Base-by-base conservation (phyloP, 2,329 filamentous ascomycete genomes). In the Apiospora aurea region DNA sequence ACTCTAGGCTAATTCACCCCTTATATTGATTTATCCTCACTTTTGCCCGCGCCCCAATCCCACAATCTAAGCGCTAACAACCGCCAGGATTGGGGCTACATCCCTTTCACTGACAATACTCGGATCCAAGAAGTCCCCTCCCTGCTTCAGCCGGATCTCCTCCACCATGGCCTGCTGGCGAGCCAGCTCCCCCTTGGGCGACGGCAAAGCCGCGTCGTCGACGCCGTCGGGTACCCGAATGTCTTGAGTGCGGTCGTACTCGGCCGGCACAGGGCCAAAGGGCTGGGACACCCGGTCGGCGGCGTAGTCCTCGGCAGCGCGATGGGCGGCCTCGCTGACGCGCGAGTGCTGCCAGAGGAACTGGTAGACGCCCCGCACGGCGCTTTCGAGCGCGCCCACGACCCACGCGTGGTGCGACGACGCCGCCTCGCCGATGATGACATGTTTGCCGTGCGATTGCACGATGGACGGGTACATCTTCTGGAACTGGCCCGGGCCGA, bases 331-430 rank as follows among this genome's bases (percentile, higher is more conserved):
- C 53, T 34, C 7, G 53, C 53, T 61, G 53, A 11, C 53, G 29
- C 29, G 1, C 29, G 53, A 34, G 53, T 61, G 53, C 53, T 38
- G 53, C 16, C 8, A 61, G 53, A 61, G 53, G 53, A 61, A 61
- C 53, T 61, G 29, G 26, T 67, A 71, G 14, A 64, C 57, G n/a
- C 49, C 70, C 24, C 70, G 57, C 24, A 75, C 71, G 47, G 76
- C 77, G 69, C 76, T 78, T 34, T 82, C 78, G 0, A 82, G 73
- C 1, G 79, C 75, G 13, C 79, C 80, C 24, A 78, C 75, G 49
- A 81, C 76, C 80, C 80, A 82, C 34, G 76, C 80, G 69, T 82
- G 80, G 69, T 82, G 77, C 1, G 74, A 69, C 53, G 75, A 78
- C 11, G 75, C 71, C 14, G 79, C 79, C 72, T 82, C 80, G 24